phyloP scores from a whole-genome alignment of 345 rosid species.

The Diplotaxis tenuifolia region DNA sequence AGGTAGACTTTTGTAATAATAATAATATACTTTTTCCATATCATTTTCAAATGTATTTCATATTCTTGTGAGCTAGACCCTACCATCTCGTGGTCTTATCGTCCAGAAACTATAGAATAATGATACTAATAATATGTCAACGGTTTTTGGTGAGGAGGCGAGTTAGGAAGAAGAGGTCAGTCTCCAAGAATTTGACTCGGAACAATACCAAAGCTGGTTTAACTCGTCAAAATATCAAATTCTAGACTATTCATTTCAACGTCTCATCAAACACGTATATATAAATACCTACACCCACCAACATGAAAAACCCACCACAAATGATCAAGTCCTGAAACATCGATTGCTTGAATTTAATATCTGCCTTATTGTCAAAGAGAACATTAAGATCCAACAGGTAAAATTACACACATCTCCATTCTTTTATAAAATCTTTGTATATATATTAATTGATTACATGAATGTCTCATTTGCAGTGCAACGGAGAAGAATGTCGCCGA shows the following conservation, averaged over 20 bases:
- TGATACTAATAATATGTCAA: constrained; percentile 27
- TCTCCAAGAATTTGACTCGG: constrained; percentile 28
- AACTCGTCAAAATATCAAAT: constrained; percentile 11
- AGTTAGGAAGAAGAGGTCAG: constrained; percentile 32
- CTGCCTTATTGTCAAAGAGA: neutral
- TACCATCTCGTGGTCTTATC: constrained; percentile 29
- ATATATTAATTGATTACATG: neutral
- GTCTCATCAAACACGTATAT: constrained; percentile 11
- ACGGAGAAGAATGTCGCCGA: constrained; percentile 50
- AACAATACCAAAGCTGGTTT: constrained; percentile 24
- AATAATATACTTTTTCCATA: neutral
- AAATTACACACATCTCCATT: neutral
- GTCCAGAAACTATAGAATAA: constrained; percentile 16
- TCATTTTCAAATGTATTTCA: constrained; percentile 19
- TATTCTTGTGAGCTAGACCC: constrained; percentile 32
- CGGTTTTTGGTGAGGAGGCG: constrained; percentile 29
- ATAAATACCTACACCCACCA: constrained; percentile 34
- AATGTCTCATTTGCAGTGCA: constrained; percentile 12
- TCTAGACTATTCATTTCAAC: constrained; percentile 32
- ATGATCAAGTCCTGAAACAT: constrained; percentile 17
- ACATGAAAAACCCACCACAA: constrained; percentile 27
- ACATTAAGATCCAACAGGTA: constrained; percentile 34
- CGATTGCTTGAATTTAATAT: neutral
- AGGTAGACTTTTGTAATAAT: constrained; percentile 19
- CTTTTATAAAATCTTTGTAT: too few species aligned